Base-by-base conservation (phyloP, 2,329 filamentous ascomycete genomes). In the Ilyonectria mors-panacis region DNA sequence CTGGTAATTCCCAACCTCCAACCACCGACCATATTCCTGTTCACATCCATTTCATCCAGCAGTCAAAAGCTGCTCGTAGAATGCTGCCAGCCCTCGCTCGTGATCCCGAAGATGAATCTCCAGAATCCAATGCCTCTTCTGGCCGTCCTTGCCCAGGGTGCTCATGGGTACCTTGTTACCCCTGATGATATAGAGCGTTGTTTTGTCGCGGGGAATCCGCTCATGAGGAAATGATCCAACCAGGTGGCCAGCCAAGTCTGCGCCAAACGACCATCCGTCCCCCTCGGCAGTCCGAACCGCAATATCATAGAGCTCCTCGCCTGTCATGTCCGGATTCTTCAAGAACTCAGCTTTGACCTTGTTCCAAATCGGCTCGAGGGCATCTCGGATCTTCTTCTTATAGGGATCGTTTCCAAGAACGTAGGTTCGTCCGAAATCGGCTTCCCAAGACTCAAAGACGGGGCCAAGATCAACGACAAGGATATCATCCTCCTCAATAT, bases 351-450 rank as follows among this genome's bases (percentile, higher is more conserved):
- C 26, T 75, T 85, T 85, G 51, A 86, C 81, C n/a, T 72, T 73
- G 4, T 80, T 70, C 84, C 84, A 87, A 10, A 83, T 76, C 0
- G 84, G 84, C 69, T 85, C 81, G 0, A 86, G 78, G 4, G 82
- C 75, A 62, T 86, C 85, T 2, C 83, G 81, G 15, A 87, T 70
- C 56, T 76, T 78, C 17, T 76, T 77, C 76, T 87, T 87, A 21
- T 75, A 65, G 2, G 82, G 81, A 58, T 87, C 85, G 55, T 81
- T 66, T 4, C 84, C 85, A 0, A 87, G 79, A 3, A 87, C 85
- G 66, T 83, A 87, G 1, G 85, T 87, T 15, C 85, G 83, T 8
- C 85, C 85, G 64, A 87, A 87, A 67, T 87, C 85, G 6, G 85
- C 85, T 71, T 87, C 85, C 83, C 84, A 88, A 1, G 78, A 79